Conservation (phyloP, 2,329 filamentous ascomycete genomes). For the Botrytis tulipae region DNA sequence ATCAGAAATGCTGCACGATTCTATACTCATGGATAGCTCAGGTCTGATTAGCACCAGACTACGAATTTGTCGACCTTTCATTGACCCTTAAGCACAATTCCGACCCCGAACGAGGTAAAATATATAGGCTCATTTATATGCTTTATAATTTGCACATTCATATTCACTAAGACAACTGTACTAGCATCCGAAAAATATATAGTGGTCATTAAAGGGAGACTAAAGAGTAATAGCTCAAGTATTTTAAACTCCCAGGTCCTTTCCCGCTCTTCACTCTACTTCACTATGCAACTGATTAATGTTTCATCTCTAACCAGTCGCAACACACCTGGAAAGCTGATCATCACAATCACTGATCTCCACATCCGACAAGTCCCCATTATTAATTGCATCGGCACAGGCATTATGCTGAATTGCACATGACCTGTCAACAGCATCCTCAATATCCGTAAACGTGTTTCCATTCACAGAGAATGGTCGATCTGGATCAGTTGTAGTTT, state of each 20-base stretch:
- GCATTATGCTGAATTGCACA: conserved; percentile 15
- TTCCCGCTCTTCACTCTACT: neutral
- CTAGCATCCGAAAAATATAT: neutral
- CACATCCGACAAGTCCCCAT: neutral
- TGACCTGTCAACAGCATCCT: conserved; percentile 10
- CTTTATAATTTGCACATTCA: neutral
- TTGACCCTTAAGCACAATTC: neutral
- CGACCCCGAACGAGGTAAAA: neutral
- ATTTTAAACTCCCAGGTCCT: neutral
- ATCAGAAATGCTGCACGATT: too few species aligned
- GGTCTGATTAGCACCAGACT: neutral
- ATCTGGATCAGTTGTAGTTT: conserved; percentile 12
- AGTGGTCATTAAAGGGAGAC: neutral
- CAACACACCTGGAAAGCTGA: neutral
- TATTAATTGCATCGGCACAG: conserved; percentile 14
- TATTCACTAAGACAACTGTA: neutral
- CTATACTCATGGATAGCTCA: neutral
- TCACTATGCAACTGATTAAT: too few species aligned
- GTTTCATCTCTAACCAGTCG: neutral
- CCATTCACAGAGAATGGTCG: conserved; percentile 1
- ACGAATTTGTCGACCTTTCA: neutral
- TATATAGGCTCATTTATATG: neutral
- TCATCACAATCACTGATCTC: conserved; percentile 5
- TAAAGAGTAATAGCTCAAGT: neutral
- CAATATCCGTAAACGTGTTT: neutral